phyloP scores from a whole-genome alignment of 305 asterid species.

The Fraxinus latifolia region DNA sequence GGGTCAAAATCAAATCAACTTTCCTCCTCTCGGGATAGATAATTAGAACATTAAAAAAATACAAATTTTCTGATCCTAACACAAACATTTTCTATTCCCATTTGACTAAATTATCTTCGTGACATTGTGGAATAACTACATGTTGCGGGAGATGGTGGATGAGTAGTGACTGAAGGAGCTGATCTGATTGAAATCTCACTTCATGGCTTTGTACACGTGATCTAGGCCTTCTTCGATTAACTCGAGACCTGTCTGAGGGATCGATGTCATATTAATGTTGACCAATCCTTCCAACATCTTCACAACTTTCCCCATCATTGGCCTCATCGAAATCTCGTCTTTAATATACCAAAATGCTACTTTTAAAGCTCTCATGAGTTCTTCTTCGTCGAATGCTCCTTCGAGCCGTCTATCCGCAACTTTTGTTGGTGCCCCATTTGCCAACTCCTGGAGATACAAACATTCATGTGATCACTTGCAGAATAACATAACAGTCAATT shows the following conservation, averaged over 20 bases:
- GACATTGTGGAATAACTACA: slow-evolving; percentile 82
- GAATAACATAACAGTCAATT: background rate
- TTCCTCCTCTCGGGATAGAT: background rate
- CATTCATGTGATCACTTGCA: background rate
- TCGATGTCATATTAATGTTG: slow-evolving; percentile 57
- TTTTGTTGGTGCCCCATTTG: slow-evolving; percentile 45
- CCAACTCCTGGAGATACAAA: slow-evolving; percentile 51
- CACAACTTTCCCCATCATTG: slow-evolving; percentile 85
- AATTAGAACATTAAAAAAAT: background rate
- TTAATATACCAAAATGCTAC: slow-evolving; percentile 88
- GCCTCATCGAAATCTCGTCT: slow-evolving; percentile 68
- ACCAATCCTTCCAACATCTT: slow-evolving; percentile 78
- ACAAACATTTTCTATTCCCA: background rate
- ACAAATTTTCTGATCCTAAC: background rate
- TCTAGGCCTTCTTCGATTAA: slow-evolving; percentile 80
- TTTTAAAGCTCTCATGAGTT: slow-evolving; percentile 46
- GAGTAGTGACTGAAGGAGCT: slow-evolving; percentile 57
- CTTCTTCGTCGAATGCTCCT: slow-evolving; percentile 48
- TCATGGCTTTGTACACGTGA: slow-evolving; percentile 77
- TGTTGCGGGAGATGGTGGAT: slow-evolving; percentile 69
- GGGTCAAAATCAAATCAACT: background rate
- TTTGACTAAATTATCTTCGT: slow-evolving; percentile 46
- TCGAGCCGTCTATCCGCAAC: slow-evolving; percentile 61
- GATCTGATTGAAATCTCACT: slow-evolving; percentile 60
- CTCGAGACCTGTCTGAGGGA: slow-evolving; percentile 75